phyloP scores from a whole-genome alignment of 148 eudicot genomes.

The Vaccinium macrocarpon region DNA sequence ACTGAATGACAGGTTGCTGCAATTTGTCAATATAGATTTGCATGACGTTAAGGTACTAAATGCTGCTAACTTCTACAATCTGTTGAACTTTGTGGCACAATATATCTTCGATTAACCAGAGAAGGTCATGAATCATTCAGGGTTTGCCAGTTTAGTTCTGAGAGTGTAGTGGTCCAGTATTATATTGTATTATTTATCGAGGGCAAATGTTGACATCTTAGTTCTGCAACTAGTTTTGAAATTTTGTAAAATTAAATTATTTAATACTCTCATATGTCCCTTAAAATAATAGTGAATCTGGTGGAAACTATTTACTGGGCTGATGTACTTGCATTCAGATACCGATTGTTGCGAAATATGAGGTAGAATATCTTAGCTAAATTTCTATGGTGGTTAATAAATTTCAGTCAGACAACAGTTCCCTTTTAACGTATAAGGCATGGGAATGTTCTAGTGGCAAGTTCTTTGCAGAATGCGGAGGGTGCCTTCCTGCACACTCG shows the following conservation, averaged over 20 bases:
- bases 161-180: not conserved
- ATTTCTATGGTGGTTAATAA: not conserved
- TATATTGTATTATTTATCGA: not conserved
- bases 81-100: not conserved
- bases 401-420: not conserved
- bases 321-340: not conserved
- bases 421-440: not conserved
- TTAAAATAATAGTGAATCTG: not conserved
- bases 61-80: not conserved
- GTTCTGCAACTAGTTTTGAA: not conserved
- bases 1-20: constrained; percentile 85
- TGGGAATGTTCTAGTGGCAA: not conserved
- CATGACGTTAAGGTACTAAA: constrained; percentile 88
- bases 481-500: not conserved
- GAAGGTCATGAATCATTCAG: not conserved
- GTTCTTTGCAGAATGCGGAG: not conserved
- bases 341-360: not conserved
- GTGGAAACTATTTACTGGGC: not conserved
- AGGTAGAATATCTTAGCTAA: not conserved
- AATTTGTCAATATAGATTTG: constrained; percentile 89
- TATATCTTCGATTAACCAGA: not conserved
- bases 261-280: not conserved
- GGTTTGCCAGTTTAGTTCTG: constrained; percentile 7
- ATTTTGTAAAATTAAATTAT: not conserved
- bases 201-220: constrained; percentile 7